These are phyloP conservation scores for Russula lepida DNA, from an alignment of 768 basidiomycete genomes.

Conservation along the genomic window DNA sequence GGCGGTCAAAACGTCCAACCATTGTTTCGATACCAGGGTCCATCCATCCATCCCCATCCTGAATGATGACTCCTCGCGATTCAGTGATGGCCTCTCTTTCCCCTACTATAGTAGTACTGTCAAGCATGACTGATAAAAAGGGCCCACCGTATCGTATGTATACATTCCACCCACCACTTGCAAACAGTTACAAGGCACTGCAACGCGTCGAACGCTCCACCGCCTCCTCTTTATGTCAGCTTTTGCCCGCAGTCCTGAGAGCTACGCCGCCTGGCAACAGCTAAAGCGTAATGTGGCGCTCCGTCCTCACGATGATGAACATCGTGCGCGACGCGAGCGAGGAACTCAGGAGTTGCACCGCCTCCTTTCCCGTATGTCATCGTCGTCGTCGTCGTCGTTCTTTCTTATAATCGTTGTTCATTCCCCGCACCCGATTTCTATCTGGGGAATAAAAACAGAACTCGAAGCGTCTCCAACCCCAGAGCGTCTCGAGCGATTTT, in stretches of 20 bases:
- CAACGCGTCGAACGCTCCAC: neutral
- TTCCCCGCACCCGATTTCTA: too few species aligned
- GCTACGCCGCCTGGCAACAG: constrained; percentile 4
- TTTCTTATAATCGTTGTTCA: neutral
- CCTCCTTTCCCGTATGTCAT: neutral
- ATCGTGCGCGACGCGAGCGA: neutral
- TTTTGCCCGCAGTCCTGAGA: constrained; percentile 2
- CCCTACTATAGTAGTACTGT: too few species aligned
- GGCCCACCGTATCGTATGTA: too few species aligned
- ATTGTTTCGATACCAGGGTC: too few species aligned
- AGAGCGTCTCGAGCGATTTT: neutral
- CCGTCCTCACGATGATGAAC: neutral
- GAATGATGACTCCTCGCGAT: neutral
- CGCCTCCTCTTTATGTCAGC: neutral
- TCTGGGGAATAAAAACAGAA: neutral
- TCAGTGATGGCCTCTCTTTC: neutral
- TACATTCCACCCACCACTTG: too few species aligned
- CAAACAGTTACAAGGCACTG: too few species aligned
- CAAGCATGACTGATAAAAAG: too few species aligned
- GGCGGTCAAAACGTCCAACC: too few species aligned
- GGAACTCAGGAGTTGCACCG: neutral
- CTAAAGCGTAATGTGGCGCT: neutral
- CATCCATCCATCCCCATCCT: neutral
- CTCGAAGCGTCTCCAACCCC: neutral
- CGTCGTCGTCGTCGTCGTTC: neutral